Evolutionary conservation across 441 rosid genomes (phyloP), one percentile per base, ranked within the genome.

Genomic region (Populus trichocarpa): DNA sequence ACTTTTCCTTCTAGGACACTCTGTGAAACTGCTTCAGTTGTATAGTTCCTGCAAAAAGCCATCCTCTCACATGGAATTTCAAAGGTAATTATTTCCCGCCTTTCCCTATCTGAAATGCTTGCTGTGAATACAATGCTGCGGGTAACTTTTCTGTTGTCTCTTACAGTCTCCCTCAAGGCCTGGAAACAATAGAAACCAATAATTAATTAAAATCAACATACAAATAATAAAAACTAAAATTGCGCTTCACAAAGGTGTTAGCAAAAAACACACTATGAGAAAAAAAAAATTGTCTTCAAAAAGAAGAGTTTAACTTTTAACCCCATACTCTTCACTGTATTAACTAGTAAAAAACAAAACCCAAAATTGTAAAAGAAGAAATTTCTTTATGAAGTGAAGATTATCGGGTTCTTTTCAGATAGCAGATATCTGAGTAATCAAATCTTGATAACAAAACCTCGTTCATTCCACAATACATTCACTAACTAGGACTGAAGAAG

Each of bases 41-140:
- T 79, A 82, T 87, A 93, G 84, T 92, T 88, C 87, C 97, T 88
- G 79, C 89, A 91, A 83, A 88, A 93, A n/a, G 99, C 97, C 99
- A 97, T 97, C 80, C 83, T 83, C 81, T 87, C 81, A 80, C 87
- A 85, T 87, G 84, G 87, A 89, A 83, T 73, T 76, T 75, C 57
- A 69, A 2, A 74, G 8, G 70, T 13, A 71, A 59, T 42, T 40
- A 75, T 35, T 68, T 71, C 64, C 75, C 38, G 68, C 66, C 77
- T 61, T 69, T 68, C 70, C 38, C 38, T 35, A 22, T 16, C 66
- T 73, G 70, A 71, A 65, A 50, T 20, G 77, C 22, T 16, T 32
- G 38, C n/a, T 63, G 23, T 33, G 22, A 8, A 77, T 67, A 74
- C 77, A 73, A 77, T 69, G 79, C 81, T 67, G 69, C 25, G 28